Base-by-base conservation (phyloP, 2,329 filamentous ascomycete species). In the Exophiala sideris region DNA sequence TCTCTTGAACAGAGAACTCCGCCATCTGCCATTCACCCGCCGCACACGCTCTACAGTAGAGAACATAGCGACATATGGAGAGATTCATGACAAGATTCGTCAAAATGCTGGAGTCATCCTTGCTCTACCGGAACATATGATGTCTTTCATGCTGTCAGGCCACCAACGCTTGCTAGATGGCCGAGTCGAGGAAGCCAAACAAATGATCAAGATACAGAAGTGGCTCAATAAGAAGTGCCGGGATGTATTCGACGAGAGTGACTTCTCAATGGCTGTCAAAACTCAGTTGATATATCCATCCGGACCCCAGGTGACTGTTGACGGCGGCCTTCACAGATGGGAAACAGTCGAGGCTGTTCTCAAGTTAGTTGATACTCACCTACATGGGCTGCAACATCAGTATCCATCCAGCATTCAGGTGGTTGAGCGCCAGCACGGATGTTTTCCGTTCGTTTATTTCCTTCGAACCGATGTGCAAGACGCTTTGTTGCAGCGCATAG, bases 271-370 rank as follows among this genome's bases (percentile, higher is more conserved):
- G 45, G 80, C 75, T 39, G 74, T 78, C 3, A 81, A 79, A 47
- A 84, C 84, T 35, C 81, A 87, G 61, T 66, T 87, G 0, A 72
- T 86, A 1, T 87, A 87, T 53, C 84, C 83, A 0, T 78, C 86
- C 59, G 84, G 83, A 0, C 56, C 64, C 0, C 79, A 84, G 54
- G 61, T 65, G 1, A 61, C 76, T 0, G 70, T 84, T 0, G 79
- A 86, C 5, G 69, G 77, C 11, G 75, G 75, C 45, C 79, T 80
- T 0, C 66, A 78, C 2, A 70, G 85, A 3, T 88, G 84, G 85
- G 57, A 62, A 0, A 59, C 80, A 0, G 75, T 83, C 1, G 79
- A 87, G 38, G 60, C 76, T 1, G 61, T 88, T 11, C 48, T 60
- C 5, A 38, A 41, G 11, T 18, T 62, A 7, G 45, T 55, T 12